phyloP scores from a whole-genome alignment of 1,284 basidiomycete species.

The Trichosporon faecale region DNA sequence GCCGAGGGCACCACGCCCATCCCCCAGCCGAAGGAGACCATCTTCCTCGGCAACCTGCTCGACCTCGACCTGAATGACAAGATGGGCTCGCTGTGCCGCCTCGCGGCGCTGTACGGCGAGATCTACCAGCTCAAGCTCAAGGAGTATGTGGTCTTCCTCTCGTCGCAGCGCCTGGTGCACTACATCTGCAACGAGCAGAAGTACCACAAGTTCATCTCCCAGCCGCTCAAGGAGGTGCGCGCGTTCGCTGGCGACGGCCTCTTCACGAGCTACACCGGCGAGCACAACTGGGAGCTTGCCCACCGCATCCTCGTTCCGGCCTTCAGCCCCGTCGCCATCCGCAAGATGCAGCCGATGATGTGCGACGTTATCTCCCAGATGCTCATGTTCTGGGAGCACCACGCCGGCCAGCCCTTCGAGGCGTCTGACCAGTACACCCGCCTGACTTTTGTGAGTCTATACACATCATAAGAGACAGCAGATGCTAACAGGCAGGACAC shows the following conservation, averaged over 20 bases:
- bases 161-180: conserved; percentile 53
- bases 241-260: conserved; percentile 55
- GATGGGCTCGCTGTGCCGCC: conserved; percentile 49
- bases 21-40: conserved; percentile 19
- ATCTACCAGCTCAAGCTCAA: conserved; percentile 21
- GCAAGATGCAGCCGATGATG: conserved; percentile 56
- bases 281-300: conserved; percentile 56
- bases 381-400: conserved; percentile 34
- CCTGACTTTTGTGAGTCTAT: conserved; percentile 21
- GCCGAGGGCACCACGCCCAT: conserved; percentile 9
- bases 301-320: conserved; percentile 60
- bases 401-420: conserved; percentile 26
- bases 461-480: too few relatives aligned
- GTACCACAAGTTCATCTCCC: conserved; percentile 54
- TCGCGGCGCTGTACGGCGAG: conserved; percentile 32
- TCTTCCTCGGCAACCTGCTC: conserved; percentile 50
- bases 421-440: conserved; percentile 22
- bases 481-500: conserved; percentile 20
- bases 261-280: conserved; percentile 52
- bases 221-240: conserved; percentile 52
- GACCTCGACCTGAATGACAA: conserved; percentile 24
- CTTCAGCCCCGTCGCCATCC: conserved; percentile 56
- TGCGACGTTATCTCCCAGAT: conserved; percentile 58
- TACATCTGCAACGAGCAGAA: conserved; percentile 56
- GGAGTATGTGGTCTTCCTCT: conserved; percentile 42